Conservation (phyloP, 352 stramenopile species). For the Globisporangium spiculum region DNA sequence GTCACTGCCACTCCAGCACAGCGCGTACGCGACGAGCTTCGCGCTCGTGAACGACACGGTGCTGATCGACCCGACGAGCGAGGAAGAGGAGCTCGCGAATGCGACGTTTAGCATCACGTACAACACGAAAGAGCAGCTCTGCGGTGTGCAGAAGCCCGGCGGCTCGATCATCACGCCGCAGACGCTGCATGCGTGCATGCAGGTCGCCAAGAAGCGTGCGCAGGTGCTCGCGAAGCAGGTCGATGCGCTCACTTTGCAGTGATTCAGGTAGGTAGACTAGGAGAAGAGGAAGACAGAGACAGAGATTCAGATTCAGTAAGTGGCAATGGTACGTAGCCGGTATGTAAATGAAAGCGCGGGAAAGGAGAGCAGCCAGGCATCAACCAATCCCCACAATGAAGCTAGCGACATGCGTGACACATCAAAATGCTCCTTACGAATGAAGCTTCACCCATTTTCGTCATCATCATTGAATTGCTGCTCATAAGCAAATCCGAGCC, state of each 20-base stretch:
- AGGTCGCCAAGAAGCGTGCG: slow-evolving; percentile 44
- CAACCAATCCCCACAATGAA: neutral
- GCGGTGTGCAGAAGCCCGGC: slow-evolving; percentile 70
- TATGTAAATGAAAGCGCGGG: neutral
- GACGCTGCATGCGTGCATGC: slow-evolving; percentile 67
- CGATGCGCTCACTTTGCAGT: slow-evolving; percentile 12
- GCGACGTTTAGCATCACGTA: slow-evolving; percentile 66
- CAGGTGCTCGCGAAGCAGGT: slow-evolving; percentile 39
- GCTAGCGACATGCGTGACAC: slow-evolving; percentile 3
- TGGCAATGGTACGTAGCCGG: neutral
- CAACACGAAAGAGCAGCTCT: slow-evolving; percentile 59
- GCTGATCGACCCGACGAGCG: slow-evolving; percentile 66
- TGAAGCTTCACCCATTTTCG: neutral
- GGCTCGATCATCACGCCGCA: slow-evolving; percentile 39
- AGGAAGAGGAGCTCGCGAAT: slow-evolving; percentile 64
- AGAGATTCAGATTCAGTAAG: neutral
- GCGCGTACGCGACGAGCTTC: slow-evolving; percentile 66
- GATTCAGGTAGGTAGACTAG: neutral
- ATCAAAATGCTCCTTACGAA: neutral
- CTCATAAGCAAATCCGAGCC: neutral
- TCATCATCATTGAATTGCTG: neutral
- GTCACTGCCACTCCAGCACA: slow-evolving; percentile 54
- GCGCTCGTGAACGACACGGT: slow-evolving; percentile 51
- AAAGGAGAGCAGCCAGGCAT: neutral
- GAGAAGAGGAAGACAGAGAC: slow-evolving; percentile 4